phyloP scores from a whole-genome alignment of 352 stramenopile genomes.

The Phytophthora capsici region DNA sequence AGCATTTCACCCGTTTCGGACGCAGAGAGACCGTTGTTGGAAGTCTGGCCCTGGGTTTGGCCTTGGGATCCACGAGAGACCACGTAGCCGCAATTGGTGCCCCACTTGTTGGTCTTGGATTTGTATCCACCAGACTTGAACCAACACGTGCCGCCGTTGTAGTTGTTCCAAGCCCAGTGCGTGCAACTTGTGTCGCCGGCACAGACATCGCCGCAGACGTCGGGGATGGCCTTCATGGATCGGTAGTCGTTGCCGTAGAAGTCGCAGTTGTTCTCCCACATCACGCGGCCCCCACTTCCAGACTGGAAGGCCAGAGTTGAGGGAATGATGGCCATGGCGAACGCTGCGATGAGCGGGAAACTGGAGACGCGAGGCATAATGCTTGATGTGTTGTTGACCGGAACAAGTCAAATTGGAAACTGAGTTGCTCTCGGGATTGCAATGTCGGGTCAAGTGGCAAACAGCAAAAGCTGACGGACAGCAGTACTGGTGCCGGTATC shows the following conservation, averaged over 20 bases:
- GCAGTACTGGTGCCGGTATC: too few relatives aligned
- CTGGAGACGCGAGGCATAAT: conserved; percentile 11
- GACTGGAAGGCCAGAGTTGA: conserved; percentile 12
- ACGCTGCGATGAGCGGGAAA: conserved; percentile 15
- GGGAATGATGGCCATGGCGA: conserved; percentile 11
- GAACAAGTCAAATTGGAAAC: conserved; percentile 23
- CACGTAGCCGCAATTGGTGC: conserved; percentile 49
- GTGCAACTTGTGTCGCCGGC: conserved; percentile 34
- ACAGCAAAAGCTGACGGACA: conserved; percentile 18
- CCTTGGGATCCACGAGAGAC: conserved; percentile 22
- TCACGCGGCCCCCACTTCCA: conserved; percentile 34
- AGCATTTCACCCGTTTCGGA: conserved; percentile 53
- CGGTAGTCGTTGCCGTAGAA: conserved; percentile 41
- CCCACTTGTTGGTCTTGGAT: conserved; percentile 29
- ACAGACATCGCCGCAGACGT: conserved; percentile 42
- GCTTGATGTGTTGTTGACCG: conserved; percentile 10
- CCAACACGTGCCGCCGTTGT: conserved; percentile 47
- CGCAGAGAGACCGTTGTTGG: conserved; percentile 39
- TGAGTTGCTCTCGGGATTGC: conserved; percentile 6
- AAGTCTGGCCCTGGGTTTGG: conserved; percentile 13
- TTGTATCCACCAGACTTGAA: conserved; percentile 41
- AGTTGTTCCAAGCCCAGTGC: conserved; percentile 49
- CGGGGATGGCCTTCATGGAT: conserved; percentile 31
- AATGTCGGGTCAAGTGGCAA: conserved; percentile 8
- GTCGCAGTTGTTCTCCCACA: conserved; percentile 51